Evolutionary conservation across 2,329 filamentous ascomycete species (phyloP).

Genomic region (Daldinia sp.): DNA sequence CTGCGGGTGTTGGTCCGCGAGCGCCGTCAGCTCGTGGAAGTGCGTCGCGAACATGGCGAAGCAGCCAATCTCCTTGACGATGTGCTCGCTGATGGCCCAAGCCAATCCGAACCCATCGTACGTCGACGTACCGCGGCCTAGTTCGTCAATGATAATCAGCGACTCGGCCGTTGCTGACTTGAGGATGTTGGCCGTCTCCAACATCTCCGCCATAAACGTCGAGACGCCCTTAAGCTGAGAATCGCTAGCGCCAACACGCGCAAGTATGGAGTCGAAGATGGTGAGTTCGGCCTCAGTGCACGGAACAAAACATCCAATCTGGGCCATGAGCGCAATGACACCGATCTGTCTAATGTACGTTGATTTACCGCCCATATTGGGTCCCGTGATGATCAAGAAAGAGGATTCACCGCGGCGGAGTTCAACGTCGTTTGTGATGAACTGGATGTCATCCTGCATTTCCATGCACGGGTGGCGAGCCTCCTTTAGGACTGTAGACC

Average conservation of each 20-base stretch:
- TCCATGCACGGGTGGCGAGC: constrained; percentile 98
- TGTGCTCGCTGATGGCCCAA: constrained; percentile 98
- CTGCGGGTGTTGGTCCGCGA: constrained; percentile 86
- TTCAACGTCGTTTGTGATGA: constrained; percentile 96
- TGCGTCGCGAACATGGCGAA: constrained; percentile 97
- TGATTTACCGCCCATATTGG: constrained; percentile 99
- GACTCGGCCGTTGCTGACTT: constrained; percentile 96
- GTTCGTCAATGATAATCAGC: constrained; percentile 97
- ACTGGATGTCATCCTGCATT: constrained; percentile 97
- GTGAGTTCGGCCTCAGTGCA: constrained; percentile 90
- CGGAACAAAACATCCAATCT: constrained; percentile 95
- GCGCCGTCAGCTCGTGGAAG: constrained; percentile 95
- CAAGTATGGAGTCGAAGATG: constrained; percentile 96
- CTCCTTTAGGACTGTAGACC: constrained; percentile 90
- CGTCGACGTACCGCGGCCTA: constrained; percentile 95
- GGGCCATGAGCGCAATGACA: constrained; percentile 96
- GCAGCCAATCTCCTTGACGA: constrained; percentile 93
- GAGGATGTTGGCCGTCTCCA: constrained; percentile 97
- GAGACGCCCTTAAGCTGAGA: constrained; percentile 97
- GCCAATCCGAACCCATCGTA: constrained; percentile 99
- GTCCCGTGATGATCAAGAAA: constrained; percentile 96
- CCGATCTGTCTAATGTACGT: constrained; percentile 98
- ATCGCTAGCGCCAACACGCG: constrained; percentile 94
- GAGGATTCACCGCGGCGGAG: constrained; percentile 83
- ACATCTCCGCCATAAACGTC: constrained; percentile 99